Conservation (phyloP, 148 eudicot genomes). For the Agrostemma githago region DNA sequence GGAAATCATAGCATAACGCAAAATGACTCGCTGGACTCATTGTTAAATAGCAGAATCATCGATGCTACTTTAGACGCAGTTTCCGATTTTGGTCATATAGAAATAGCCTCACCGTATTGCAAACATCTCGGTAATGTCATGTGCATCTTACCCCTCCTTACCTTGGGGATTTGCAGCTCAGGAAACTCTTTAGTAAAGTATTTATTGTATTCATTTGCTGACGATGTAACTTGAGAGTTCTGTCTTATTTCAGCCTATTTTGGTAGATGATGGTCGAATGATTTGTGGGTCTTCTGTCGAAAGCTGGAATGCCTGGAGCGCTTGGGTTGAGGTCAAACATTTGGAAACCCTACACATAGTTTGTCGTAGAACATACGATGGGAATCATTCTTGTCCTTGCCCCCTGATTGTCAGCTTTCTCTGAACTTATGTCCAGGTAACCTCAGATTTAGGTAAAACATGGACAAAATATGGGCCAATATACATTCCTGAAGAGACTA, state of each 20-base stretch:
- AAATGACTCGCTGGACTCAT: neutral
- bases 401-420: neutral
- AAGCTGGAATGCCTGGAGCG: conserved; percentile 99
- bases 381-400: neutral
- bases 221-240: neutral
- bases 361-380: neutral
- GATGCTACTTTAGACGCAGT: neutral
- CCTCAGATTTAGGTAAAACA: conserved; percentile 73
- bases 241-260: conserved; percentile 54
- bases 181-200: neutral
- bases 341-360: neutral
- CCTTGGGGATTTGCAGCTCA: neutral
- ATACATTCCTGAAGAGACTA: conserved; percentile 46
- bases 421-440: conserved; percentile 27
- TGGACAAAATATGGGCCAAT: conserved; percentile 94
- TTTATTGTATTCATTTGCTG: neutral
- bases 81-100: neutral
- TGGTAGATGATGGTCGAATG: conserved; percentile 68
- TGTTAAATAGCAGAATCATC: neutral
- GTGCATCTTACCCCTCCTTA: neutral
- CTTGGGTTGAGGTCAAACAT: conserved; percentile 79
- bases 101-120: neutral
- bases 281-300: conserved; percentile 95
- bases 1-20: neutral
- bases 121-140: neutral